Evolutionary conservation across 164 flowering plant species (phyloP).

Genomic region (Dillenia suffruticosa): DNA sequence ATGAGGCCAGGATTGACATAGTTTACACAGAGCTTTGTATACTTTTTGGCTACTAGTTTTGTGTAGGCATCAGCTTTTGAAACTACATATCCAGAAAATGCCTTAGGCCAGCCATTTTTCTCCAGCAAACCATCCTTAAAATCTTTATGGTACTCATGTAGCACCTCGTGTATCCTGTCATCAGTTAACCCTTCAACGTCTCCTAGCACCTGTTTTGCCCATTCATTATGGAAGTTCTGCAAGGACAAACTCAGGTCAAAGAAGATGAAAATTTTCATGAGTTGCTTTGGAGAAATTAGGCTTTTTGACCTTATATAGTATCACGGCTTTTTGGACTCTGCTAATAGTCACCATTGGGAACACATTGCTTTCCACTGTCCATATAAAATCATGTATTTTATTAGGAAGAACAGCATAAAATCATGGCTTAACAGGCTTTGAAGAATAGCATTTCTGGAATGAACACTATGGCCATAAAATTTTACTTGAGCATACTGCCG

Average conservation of each 20-base stretch:
- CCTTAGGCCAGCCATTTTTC: constrained; percentile 36
- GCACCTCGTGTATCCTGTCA: constrained; percentile 22
- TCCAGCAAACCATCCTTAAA: constrained; percentile 20
- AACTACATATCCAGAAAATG: constrained; percentile 13
- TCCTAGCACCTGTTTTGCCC: constrained; percentile 1
- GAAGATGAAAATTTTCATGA: too few relatives aligned
- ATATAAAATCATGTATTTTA: too few relatives aligned
- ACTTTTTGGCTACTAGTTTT: constrained; percentile 24
- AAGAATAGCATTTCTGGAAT: too few relatives aligned
- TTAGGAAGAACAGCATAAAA: too few relatives aligned
- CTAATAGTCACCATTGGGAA: too few relatives aligned
- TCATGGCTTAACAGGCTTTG: too few relatives aligned
- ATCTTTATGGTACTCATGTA: constrained; percentile 23
- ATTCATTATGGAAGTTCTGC: constrained; percentile 3
- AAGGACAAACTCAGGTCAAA: not conserved
- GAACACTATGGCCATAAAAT: too few relatives aligned
- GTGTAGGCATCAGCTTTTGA: constrained; percentile 38
- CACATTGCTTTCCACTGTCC: too few relatives aligned
- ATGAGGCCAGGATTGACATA: constrained; percentile 27
- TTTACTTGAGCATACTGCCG: too few relatives aligned
- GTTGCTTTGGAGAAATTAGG: too few relatives aligned
- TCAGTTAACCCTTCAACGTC: constrained; percentile 2
- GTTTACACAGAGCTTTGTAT: constrained; percentile 15
- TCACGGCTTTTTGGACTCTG: too few relatives aligned
- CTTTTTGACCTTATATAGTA: too few relatives aligned